These are phyloP conservation scores for Kuraishia borneana DNA, from an alignment of 805 yeast species.

Conservation along the genomic window DNA sequence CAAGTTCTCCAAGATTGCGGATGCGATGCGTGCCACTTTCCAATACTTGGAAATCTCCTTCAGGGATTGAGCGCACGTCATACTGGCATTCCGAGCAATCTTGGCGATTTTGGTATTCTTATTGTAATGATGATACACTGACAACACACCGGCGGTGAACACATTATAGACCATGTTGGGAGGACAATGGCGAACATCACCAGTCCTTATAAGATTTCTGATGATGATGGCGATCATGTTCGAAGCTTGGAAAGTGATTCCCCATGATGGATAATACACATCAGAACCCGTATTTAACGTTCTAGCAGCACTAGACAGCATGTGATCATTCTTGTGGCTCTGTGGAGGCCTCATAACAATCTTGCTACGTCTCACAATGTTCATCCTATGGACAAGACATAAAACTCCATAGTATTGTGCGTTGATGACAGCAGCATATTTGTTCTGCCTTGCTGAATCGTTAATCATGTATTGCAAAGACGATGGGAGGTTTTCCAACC, in stretches of 20 bases:
- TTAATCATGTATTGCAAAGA: conserved; percentile 44
- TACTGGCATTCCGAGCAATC: conserved; percentile 18
- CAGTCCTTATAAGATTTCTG: conserved; percentile 37
- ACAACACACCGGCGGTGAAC: conserved; percentile 54
- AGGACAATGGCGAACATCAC: conserved; percentile 41
- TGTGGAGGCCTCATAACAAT: background rate
- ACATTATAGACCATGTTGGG: conserved; percentile 46
- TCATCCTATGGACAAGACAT: conserved; percentile 5
- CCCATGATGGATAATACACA: conserved; percentile 59
- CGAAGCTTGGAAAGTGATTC: conserved; percentile 74
- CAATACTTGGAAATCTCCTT: conserved; percentile 36
- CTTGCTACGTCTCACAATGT: conserved; percentile 4
- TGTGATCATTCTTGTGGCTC: conserved; percentile 10
- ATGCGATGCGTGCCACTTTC: conserved; percentile 39
- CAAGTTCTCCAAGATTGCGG: conserved; percentile 33
- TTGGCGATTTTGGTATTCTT: conserved; percentile 21
- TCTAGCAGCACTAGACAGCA: background rate
- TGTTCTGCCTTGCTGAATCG: conserved; percentile 16
- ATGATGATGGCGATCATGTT: conserved; percentile 58
- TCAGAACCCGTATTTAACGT: conserved; percentile 27
- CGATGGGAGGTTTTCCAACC: conserved; percentile 57
- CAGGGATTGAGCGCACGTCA: conserved; percentile 18
- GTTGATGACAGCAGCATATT: conserved; percentile 2
- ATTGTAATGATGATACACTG: conserved; percentile 44
- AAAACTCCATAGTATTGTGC: conserved; percentile 5